A percentile compares a stretch with the other conserved stretches of the same genome.
These are phyloP conservation scores for Pseudevernia furfuracea DNA, from an alignment of 495 filamentous ascomycete species.

Conservation along the genomic window DNA sequence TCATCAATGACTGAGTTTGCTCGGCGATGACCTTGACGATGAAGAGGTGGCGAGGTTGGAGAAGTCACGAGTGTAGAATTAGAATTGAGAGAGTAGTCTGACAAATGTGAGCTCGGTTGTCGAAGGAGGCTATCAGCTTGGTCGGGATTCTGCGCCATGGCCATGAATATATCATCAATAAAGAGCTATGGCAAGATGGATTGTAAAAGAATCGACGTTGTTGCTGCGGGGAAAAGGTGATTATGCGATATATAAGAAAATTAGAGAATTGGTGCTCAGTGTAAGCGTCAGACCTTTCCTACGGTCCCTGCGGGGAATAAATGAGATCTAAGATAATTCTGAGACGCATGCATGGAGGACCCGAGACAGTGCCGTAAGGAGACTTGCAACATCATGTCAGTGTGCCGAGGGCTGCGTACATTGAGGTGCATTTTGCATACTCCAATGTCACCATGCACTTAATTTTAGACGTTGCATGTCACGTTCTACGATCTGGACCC, in stretches of 20 bases:
- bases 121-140: slow-evolving; percentile 2
- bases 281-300: neutral
- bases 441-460: neutral
- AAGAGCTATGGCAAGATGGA: neutral
- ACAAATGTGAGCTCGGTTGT: slow-evolving; percentile 14
- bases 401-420: neutral
- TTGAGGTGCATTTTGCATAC: neutral
- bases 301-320: too few relatives aligned
- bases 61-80: slow-evolving; percentile 19
- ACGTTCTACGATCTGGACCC: neutral
- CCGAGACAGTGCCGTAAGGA: neutral
- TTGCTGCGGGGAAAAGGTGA: neutral
- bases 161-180: neutral
- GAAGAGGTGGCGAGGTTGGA: slow-evolving; percentile 11
- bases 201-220: neutral
- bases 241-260: neutral
- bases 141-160: neutral
- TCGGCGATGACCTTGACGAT: slow-evolving; percentile 14
- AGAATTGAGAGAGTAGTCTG: slow-evolving; percentile 17
- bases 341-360: neutral
- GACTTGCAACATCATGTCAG: neutral
- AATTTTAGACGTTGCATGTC: neutral
- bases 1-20: slow-evolving; percentile 8
- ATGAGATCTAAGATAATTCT: neutral
- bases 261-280: neutral